A percentile compares a stretch with the other conserved stretches of the same genome.
Conservation (phyloP, 164 flowering plant species). For the Magnolia changhungtana region DNA sequence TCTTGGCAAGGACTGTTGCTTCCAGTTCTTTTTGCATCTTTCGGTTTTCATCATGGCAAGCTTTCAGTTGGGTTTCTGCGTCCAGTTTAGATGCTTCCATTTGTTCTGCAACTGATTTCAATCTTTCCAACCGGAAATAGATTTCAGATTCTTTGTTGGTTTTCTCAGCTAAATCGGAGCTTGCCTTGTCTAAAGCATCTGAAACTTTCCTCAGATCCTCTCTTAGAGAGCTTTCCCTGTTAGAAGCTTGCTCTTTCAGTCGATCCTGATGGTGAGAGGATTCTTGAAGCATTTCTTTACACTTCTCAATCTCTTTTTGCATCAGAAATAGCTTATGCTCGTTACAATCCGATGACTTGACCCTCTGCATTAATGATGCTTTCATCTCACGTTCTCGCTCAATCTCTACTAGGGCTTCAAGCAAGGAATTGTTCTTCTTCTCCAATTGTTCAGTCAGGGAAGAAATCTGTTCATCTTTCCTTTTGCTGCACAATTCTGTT, state of each 20-base stretch:
- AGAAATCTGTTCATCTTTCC: slow-evolving; percentile 17
- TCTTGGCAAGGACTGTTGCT: slow-evolving; percentile 30
- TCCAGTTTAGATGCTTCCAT: slow-evolving; percentile 4
- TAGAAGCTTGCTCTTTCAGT: slow-evolving; percentile 25
- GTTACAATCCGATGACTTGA: slow-evolving; percentile 14
- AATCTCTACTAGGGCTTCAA: slow-evolving; percentile 20
- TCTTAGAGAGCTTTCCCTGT: slow-evolving; percentile 23
- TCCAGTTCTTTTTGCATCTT: slow-evolving; percentile 35
- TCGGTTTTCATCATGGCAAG: slow-evolving; percentile 24
- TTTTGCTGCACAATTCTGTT: slow-evolving; percentile 8
- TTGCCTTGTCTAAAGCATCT: slow-evolving; percentile 26
- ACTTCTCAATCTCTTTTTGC: slow-evolving; percentile 26
- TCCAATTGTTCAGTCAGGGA: slow-evolving; percentile 23
- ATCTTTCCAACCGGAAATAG: slow-evolving; percentile 24
- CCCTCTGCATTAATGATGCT: slow-evolving; percentile 14
- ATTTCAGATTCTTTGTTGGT: slow-evolving; percentile 18
- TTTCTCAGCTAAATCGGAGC: slow-evolving; percentile 30
- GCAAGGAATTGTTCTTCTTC: slow-evolving; percentile 21
- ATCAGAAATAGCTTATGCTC: slow-evolving; percentile 19
- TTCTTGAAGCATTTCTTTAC: slow-evolving; percentile 29
- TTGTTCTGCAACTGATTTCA: slow-evolving; percentile 25
- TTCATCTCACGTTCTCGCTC: slow-evolving; percentile 16
- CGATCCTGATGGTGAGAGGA: slow-evolving; percentile 23
- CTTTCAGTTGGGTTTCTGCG: slow-evolving; percentile 14
- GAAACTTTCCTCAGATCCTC: slow-evolving; percentile 24